These are phyloP conservation scores for Rhizophora mangle DNA, from an alignment of 345 rosid species.

Conservation along the genomic window DNA sequence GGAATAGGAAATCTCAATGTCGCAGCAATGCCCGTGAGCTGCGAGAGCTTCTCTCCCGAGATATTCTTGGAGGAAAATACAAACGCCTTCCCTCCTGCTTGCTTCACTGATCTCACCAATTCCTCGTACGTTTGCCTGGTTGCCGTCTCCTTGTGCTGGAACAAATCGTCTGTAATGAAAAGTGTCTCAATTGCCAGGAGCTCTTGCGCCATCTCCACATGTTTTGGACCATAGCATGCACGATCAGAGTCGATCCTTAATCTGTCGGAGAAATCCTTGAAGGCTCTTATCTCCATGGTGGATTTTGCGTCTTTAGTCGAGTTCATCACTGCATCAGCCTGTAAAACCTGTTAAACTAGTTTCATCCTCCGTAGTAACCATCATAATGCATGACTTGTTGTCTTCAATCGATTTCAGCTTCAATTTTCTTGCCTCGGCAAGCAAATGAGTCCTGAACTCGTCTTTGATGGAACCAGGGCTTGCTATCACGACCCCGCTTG, in stretches of 20 bases:
- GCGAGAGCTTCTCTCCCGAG: conserved; percentile 10
- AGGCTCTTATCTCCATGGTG: conserved; percentile 10
- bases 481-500: conserved; percentile 10
- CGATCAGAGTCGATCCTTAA: not conserved
- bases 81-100: conserved; percentile 13
- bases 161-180: conserved; percentile 18
- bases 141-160: conserved; percentile 1
- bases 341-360: conserved; percentile 7
- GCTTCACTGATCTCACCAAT: conserved; percentile 22
- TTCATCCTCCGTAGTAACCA: not conserved
- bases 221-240: conserved; percentile 17
- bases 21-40: conserved; percentile 4
- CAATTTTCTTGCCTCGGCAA: conserved; percentile 7
- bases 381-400: conserved; percentile 12
- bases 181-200: conserved; percentile 12
- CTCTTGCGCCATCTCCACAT: conserved; percentile 11
- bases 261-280: conserved; percentile 11
- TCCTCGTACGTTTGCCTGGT: conserved; percentile 2
- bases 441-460: conserved; percentile 4
- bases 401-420: conserved; percentile 6
- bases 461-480: conserved; percentile 9
- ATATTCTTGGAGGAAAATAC: conserved; percentile 10
- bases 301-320: conserved; percentile 14
- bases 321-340: not conserved
- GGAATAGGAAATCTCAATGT: conserved; percentile 10